These are phyloP conservation scores for Sporobolomyces phaffii DNA, from an alignment of 768 basidiomycete genomes.

Conservation along the genomic window DNA sequence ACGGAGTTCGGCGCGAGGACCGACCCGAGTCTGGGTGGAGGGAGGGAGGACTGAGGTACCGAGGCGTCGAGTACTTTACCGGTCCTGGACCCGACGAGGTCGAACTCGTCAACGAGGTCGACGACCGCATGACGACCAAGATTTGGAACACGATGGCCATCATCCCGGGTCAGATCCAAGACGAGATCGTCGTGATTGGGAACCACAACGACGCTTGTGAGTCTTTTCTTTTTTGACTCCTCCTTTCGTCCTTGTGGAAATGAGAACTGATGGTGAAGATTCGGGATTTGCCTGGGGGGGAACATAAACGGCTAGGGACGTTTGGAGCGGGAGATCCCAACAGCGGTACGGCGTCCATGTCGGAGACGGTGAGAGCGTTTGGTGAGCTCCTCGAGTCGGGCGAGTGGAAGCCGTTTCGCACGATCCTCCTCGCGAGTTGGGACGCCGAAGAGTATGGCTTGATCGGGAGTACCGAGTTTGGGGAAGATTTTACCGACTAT, in stretches of 20 bases:
- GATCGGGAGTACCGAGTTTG: slow-evolving; percentile 82
- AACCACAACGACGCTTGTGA: slow-evolving; percentile 76
- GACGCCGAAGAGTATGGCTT: slow-evolving; percentile 70
- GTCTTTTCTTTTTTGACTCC: not conserved
- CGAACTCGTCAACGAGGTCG: slow-evolving; percentile 64
- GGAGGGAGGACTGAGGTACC: slow-evolving; percentile 44
- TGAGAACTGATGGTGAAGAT: too few relatives aligned
- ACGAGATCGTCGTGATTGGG: slow-evolving; percentile 80
- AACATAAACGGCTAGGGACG: slow-evolving; percentile 1
- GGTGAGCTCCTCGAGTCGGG: slow-evolving; percentile 55
- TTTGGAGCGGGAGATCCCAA: slow-evolving; percentile 73
- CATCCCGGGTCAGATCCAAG: slow-evolving; percentile 72
- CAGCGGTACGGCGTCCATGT: slow-evolving; percentile 70
- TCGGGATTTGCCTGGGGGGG: too few relatives aligned
- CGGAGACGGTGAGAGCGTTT: slow-evolving; percentile 70
- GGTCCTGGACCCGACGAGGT: slow-evolving; percentile 52
- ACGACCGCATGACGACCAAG: slow-evolving; percentile 70
- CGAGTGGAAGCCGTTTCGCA: slow-evolving; percentile 79
- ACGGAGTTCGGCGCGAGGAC: slow-evolving; percentile 46
- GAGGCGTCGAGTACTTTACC: slow-evolving; percentile 48
- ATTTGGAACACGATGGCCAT: slow-evolving; percentile 85
- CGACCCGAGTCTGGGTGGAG: slow-evolving; percentile 44
- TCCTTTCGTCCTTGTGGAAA: too few relatives aligned
- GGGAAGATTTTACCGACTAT: slow-evolving; percentile 81
- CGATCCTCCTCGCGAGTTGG: slow-evolving; percentile 68